A percentile compares a stretch with the other conserved stretches of the same genome.
phyloP scores from a whole-genome alignment of 176 grass and related monocot genomes.

The Rhynchospora pubera region DNA sequence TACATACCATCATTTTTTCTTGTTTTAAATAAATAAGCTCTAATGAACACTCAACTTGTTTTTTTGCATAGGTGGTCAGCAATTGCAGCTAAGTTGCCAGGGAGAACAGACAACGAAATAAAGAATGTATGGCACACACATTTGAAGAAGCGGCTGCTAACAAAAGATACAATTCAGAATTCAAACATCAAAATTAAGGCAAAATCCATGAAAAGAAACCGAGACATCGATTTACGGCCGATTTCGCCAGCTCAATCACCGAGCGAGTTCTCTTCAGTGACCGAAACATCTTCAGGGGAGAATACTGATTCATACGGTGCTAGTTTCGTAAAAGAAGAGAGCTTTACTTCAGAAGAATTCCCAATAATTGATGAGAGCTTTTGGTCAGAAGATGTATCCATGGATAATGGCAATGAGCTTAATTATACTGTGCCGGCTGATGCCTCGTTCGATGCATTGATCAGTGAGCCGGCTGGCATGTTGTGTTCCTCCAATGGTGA shows the following conservation, averaged over 20 bases:
- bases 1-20: not conserved
- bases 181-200: not conserved
- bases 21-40: not conserved
- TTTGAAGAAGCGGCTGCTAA: conserved; percentile 65
- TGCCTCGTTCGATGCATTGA: conserved; percentile 16
- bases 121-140: conserved; percentile 96
- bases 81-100: conserved; percentile 66
- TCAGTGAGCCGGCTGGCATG: not conserved
- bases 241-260: conserved; percentile 35
- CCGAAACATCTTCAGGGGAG: conserved; percentile 37
- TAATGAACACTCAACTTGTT: conserved; percentile 18
- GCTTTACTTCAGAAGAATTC: conserved; percentile 73
- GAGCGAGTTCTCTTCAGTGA: conserved; percentile 35
- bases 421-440: not conserved
- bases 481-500: conserved; percentile 7
- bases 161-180: conserved; percentile 2
- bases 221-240: conserved; percentile 5
- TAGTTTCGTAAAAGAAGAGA: conserved; percentile 46
- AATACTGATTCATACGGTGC: conserved; percentile 31
- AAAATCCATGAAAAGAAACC: conserved; percentile 23
- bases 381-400: conserved; percentile 77
- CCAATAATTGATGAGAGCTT: conserved; percentile 71
- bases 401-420: conserved; percentile 22
- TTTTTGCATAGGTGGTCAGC: conserved; percentile 53
- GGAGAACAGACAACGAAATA: conserved; percentile 89